These are phyloP conservation scores for Glomus cerebriforme DNA, from an alignment of 192 early-diverging fungal genomes.

Conservation along the genomic window DNA sequence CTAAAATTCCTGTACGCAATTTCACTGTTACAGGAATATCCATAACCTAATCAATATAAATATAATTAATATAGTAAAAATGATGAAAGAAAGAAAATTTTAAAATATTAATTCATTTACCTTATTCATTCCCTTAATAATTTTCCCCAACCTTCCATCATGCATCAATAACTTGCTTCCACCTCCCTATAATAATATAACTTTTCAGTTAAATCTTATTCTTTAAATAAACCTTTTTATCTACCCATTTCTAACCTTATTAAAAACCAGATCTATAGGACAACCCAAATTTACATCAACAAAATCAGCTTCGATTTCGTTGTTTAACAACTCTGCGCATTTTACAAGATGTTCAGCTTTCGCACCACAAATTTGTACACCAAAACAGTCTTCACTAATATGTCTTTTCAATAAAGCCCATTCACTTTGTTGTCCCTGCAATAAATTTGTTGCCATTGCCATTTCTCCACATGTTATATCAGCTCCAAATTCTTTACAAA, in stretches of 20 bases:
- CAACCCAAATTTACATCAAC: slow-evolving; percentile 97
- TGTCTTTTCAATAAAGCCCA: slow-evolving; percentile 87
- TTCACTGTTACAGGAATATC: slow-evolving; percentile 90
- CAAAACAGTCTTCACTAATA: slow-evolving; percentile 86
- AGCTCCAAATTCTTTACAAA: slow-evolving; percentile 91
- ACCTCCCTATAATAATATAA: slow-evolving; percentile 55
- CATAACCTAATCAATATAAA: slow-evolving; percentile 38
- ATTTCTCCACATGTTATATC: slow-evolving; percentile 98
- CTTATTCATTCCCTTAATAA: slow-evolving; percentile 70
- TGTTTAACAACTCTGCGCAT: slow-evolving; percentile 69
- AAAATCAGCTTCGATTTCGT: slow-evolving; percentile 80
- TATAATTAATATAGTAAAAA: background rate
- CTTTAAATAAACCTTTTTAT: background rate
- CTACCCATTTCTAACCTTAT: slow-evolving; percentile 41
- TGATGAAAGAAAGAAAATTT: background rate
- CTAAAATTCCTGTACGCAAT: slow-evolving; percentile 76
- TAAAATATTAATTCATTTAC: slow-evolving; percentile 28
- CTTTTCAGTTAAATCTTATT: background rate
- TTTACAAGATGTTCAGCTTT: slow-evolving; percentile 58
- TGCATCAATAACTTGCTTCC: slow-evolving; percentile 82
- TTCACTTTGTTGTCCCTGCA: slow-evolving; percentile 72
- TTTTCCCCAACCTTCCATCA: slow-evolving; percentile 67
- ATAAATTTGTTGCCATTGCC: slow-evolving; percentile 71
- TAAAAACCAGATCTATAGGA: slow-evolving; percentile 87
- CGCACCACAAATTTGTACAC: slow-evolving; percentile 83